Evolutionary conservation across 2,329 filamentous ascomycete genomes (phyloP), one percentile per base, ranked within the genome.

Genomic region (Lachnellula arida): DNA sequence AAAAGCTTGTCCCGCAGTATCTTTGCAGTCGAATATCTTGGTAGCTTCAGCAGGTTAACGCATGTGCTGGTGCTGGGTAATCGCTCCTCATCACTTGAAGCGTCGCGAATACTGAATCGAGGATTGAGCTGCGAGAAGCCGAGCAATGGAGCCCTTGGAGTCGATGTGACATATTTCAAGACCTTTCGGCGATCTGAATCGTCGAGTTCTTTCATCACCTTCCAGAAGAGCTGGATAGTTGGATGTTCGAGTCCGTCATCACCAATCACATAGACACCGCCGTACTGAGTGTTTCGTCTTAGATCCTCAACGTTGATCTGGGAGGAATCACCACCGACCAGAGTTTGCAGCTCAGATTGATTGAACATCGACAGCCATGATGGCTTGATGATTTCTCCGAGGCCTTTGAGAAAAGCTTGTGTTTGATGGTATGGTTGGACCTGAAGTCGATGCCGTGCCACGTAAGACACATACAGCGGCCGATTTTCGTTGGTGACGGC

Each of bases 351-450:
- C 71, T 99, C 94, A 3, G 84, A 84, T 71, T 97, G 93, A 72
- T 99, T 99, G 78, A 99, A 99, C 94, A 99, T 97, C 66, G 88
- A 91, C 4, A 99, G 81, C 94, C 94, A 99, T 3, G 84, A 84
- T 0, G 93, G 92, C 56, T 92, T 87, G 62, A 99, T 94, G 68
- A 99, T 96, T 61, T 86, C 80, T 22, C 88, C 85, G 1, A 99
- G 82, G 0, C 94, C 94, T 54, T 85, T 85, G 7, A 99, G 80
- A 71, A 99, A 99, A 1, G 91, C 91, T 22, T 85, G 81, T 0
- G 92, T 97, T 68, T 97, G 91, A n/a, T 79, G 75, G 49, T 81
- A 81, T 1, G 90, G 89, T 68, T 97, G 94, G 1, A 82, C 79
- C 54, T 91, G 85, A 0, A 99, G 83, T 11, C 92, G 87, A 70